A percentile compares a stretch with the other conserved stretches of the same genome.
Evolutionary conservation across 257 asterid genomes (phyloP).

Genomic region (Vinca minor): DNA sequence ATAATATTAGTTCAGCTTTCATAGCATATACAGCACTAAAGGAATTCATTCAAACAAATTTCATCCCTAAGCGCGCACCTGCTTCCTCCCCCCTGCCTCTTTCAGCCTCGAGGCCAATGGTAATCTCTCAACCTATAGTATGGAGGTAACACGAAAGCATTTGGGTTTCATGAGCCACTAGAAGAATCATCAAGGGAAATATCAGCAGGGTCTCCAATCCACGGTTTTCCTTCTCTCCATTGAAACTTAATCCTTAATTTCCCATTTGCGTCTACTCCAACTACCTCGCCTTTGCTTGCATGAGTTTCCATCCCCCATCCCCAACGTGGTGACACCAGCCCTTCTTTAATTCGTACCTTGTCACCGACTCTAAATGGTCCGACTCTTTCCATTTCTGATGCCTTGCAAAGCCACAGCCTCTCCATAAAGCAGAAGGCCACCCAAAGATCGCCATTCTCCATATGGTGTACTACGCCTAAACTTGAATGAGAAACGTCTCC

Average conservation of each 20-base stretch:
- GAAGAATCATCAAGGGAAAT: slow-evolving; percentile 50
- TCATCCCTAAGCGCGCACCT: background rate
- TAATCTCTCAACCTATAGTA: background rate
- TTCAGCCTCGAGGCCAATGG: slow-evolving; percentile 4
- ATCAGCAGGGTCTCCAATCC: slow-evolving; percentile 99
- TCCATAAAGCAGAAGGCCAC: slow-evolving; percentile 91
- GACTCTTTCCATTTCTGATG: slow-evolving; percentile 59
- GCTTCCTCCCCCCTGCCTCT: background rate
- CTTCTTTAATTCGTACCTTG: slow-evolving; percentile 70
- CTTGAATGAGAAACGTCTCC: slow-evolving; percentile 68
- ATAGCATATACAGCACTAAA: background rate
- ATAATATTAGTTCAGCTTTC: background rate
- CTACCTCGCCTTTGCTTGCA: slow-evolving; percentile 83
- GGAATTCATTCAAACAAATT: background rate
- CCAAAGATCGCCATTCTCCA: slow-evolving; percentile 76
- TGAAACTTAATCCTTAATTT: slow-evolving; percentile 81
- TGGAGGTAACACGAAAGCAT: background rate
- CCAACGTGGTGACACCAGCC: slow-evolving; percentile 84
- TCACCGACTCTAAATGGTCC: slow-evolving; percentile 67
- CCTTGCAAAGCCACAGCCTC: slow-evolving; percentile 82
- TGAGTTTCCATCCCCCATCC: slow-evolving; percentile 99
- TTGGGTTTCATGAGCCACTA: slow-evolving; percentile 3
- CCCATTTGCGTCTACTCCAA: slow-evolving; percentile 93
- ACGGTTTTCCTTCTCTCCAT: slow-evolving; percentile 92
- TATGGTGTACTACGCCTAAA: slow-evolving; percentile 85